A percentile compares a stretch with the other conserved stretches of the same genome.
phyloP scores from a whole-genome alignment of 1,139 yeast genomes.

The Nematodospora anomalae region DNA sequence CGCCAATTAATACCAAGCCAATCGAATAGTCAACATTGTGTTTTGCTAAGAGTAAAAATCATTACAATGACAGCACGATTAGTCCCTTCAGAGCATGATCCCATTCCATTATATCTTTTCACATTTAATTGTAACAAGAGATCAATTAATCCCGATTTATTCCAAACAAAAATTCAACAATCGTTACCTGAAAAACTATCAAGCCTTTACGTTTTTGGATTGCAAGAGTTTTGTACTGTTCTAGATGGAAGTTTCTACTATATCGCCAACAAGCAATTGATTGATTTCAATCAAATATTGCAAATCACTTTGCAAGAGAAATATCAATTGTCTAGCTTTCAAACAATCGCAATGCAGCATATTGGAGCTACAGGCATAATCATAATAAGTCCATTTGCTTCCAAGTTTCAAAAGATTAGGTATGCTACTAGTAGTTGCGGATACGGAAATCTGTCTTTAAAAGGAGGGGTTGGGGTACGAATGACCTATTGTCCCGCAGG shows the following conservation, averaged over 20 bases:
- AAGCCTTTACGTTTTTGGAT: constrained; percentile 59
- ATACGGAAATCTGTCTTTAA: constrained; percentile 57
- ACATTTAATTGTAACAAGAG: constrained; percentile 44
- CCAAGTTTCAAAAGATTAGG: constrained; percentile 29
- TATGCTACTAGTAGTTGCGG: constrained; percentile 54
- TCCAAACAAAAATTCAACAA: constrained; percentile 24
- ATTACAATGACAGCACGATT: too few relatives aligned
- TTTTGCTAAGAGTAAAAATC: too few relatives aligned
- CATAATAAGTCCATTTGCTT: constrained; percentile 48
- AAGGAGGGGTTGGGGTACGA: constrained; percentile 72
- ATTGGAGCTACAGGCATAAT: constrained; percentile 70
- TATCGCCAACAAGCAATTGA: constrained; percentile 38
- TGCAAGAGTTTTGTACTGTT: constrained; percentile 72
- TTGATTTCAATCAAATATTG: constrained; percentile 40
- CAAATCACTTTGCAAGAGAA: constrained; percentile 37
- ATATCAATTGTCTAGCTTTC: constrained; percentile 37
- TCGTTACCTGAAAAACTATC: constrained; percentile 41
- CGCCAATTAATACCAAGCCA: too few relatives aligned
- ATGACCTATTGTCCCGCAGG: constrained; percentile 34
- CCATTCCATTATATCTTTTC: constrained; percentile 29
- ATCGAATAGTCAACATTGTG: too few relatives aligned
- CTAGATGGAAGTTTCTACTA: constrained; percentile 58
- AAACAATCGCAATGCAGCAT: constrained; percentile 46
- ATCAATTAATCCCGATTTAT: constrained; percentile 22
- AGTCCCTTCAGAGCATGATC: constrained; percentile 4